A percentile compares a stretch with the other conserved stretches of the same genome.
These are phyloP conservation scores for Metrosideros polymorpha DNA, from an alignment of 441 rosid genomes.

Conservation along the genomic window DNA sequence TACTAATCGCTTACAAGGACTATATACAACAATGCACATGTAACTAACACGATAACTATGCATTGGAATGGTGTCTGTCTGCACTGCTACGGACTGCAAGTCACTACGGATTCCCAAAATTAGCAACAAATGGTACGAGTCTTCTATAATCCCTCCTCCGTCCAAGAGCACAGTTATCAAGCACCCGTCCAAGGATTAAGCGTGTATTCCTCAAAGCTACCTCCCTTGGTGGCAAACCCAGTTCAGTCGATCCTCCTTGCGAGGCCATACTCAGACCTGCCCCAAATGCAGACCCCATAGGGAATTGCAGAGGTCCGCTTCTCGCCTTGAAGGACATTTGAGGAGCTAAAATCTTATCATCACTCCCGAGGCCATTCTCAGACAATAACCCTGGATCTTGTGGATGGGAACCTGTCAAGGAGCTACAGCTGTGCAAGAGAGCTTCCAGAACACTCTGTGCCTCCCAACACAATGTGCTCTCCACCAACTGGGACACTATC, in stretches of 20 bases:
- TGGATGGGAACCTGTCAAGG: conserved; percentile 59
- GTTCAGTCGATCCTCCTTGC: conserved; percentile 37
- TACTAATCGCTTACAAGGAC: background rate
- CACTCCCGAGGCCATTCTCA: conserved; percentile 55
- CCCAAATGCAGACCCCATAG: conserved; percentile 38
- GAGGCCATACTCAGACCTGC: conserved; percentile 29
- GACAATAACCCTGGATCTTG: conserved; percentile 43
- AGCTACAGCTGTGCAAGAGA: conserved; percentile 92
- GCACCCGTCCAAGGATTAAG: conserved; percentile 79
- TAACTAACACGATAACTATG: background rate
- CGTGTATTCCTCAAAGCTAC: conserved; percentile 83
- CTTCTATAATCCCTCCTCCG: conserved; percentile 81
- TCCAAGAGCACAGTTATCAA: conserved; percentile 76
- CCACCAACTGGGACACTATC: conserved; percentile 89
- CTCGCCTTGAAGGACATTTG: conserved; percentile 88
- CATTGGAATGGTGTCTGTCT: background rate
- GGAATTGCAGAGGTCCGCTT: conserved; percentile 73
- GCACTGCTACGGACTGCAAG: background rate
- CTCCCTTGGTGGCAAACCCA: conserved; percentile 64
- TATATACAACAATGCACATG: background rate
- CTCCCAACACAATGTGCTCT: conserved; percentile 95
- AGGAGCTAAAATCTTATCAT: conserved; percentile 68
- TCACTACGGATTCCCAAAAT: conserved; percentile 40
- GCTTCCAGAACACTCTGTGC: conserved; percentile 92
- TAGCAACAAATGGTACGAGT: conserved; percentile 85